Percentiles rank a stretch among this genome's conserved stretches.
These are phyloP conservation scores for Neonectria sp. DNA, from an alignment of 2,329 filamentous ascomycete species.

Conservation along the genomic window DNA sequence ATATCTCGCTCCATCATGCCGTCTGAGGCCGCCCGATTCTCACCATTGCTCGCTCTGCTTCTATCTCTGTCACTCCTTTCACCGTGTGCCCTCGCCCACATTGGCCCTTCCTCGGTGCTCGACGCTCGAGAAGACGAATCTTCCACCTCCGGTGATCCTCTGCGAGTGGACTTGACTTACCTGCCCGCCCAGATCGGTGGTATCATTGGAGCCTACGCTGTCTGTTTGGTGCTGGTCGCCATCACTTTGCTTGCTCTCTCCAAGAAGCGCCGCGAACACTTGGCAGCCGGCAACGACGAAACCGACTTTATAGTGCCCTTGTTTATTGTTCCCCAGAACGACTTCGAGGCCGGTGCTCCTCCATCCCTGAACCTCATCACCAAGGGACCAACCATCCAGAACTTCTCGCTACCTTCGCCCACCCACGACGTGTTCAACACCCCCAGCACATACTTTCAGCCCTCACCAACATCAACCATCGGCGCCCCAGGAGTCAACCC, in stretches of 20 bases:
- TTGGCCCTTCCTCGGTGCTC: constrained; percentile 46
- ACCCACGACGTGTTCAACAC: constrained; percentile 52
- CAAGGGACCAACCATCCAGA: constrained; percentile 53
- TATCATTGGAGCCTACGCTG: constrained; percentile 86
- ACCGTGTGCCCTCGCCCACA: constrained; percentile 49
- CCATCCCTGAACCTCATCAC: constrained; percentile 38
- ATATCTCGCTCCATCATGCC: constrained; percentile 59
- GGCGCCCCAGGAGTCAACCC: constrained; percentile 72
- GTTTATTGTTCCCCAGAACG: constrained; percentile 42
- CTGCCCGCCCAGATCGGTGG: constrained; percentile 88
- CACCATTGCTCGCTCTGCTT: constrained; percentile 49
- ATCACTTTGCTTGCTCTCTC: constrained; percentile 74
- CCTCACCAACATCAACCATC: constrained; percentile 63
- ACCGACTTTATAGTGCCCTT: constrained; percentile 57
- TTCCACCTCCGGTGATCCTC: constrained; percentile 70
- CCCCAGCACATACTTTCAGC: constrained; percentile 60
- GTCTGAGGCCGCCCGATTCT: constrained; percentile 44
- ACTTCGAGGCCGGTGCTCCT: constrained; percentile 37
- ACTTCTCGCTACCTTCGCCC: constrained; percentile 65
- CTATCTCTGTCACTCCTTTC: constrained; percentile 48
- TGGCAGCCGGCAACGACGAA: constrained; percentile 68
- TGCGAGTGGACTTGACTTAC: constrained; percentile 71
- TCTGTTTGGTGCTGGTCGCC: constrained; percentile 82
- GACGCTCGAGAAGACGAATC: constrained; percentile 60
- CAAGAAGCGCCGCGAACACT: constrained; percentile 67